Conservation (phyloP, 495 filamentous ascomycete species). For the Talaromyces nanjingensis region DNA sequence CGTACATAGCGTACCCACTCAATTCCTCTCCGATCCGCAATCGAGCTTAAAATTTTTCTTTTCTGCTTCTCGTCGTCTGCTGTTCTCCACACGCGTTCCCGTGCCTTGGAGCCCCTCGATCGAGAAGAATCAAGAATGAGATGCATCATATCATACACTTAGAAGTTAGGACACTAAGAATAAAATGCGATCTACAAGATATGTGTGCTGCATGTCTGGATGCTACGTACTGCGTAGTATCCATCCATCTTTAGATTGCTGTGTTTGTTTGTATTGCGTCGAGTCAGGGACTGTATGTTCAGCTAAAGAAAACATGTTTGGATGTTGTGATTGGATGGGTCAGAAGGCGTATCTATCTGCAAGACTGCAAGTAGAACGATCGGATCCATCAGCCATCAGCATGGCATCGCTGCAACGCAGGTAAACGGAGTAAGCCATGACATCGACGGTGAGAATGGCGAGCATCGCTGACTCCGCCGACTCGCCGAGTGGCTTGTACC, state of each 20-base stretch:
- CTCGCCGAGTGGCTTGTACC: background rate
- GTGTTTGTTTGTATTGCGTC: background rate
- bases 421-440: background rate
- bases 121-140: background rate
- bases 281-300: background rate
- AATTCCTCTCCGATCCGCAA: background rate
- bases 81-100: background rate
- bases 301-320: background rate
- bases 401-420: background rate
- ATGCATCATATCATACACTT: background rate
- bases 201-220: background rate
- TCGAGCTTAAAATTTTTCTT: background rate
- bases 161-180: background rate
- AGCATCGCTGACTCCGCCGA: conserved; percentile 12
- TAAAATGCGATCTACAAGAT: background rate
- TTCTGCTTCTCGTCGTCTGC: background rate
- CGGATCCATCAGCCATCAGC: background rate
- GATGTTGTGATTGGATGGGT: background rate
- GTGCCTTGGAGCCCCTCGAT: background rate
- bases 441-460: conserved; percentile 18
- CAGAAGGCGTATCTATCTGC: background rate
- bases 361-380: background rate
- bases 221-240: background rate
- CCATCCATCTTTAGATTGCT: background rate
- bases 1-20: background rate